phyloP scores from a whole-genome alignment of 768 basidiomycete species.

The Trichaptum fuscoviolaceum region DNA sequence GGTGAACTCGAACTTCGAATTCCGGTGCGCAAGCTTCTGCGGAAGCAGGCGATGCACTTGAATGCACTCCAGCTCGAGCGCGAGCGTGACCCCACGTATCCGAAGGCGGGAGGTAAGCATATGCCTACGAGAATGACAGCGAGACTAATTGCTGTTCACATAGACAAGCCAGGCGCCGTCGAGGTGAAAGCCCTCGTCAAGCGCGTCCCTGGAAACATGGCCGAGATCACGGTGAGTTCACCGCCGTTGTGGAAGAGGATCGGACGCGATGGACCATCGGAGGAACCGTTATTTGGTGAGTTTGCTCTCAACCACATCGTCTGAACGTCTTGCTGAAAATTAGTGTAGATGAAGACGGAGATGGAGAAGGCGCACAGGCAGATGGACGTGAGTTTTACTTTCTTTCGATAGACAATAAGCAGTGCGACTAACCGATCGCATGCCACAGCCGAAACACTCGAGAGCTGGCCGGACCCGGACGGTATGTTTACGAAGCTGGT shows the following conservation, averaged over 20 bases:
- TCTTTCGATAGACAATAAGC: background rate
- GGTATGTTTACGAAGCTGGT: background rate
- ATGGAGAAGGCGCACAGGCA: background rate
- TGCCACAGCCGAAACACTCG: background rate
- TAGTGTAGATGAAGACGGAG: background rate
- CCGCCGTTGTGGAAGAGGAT: background rate
- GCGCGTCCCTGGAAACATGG: background rate
- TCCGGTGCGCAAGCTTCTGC: background rate
- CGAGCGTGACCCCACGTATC: background rate
- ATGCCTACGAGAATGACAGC: background rate
- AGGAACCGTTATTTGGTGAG: background rate
- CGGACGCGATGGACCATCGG: background rate
- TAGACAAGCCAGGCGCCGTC: background rate
- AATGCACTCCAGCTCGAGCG: background rate
- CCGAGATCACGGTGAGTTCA: background rate
- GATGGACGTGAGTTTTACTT: background rate
- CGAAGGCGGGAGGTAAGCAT: background rate
- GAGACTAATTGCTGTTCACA: background rate
- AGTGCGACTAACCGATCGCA: background rate
- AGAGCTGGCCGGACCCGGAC: background rate
- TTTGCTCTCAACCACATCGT: background rate
- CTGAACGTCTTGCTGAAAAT: background rate
- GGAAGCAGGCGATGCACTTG: background rate
- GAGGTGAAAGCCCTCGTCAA: background rate
- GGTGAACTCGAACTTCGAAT: background rate